These are phyloP conservation scores for Cryptococcus neoformans DNA, from an alignment of 1,284 basidiomycete species.

Conservation along the genomic window DNA sequence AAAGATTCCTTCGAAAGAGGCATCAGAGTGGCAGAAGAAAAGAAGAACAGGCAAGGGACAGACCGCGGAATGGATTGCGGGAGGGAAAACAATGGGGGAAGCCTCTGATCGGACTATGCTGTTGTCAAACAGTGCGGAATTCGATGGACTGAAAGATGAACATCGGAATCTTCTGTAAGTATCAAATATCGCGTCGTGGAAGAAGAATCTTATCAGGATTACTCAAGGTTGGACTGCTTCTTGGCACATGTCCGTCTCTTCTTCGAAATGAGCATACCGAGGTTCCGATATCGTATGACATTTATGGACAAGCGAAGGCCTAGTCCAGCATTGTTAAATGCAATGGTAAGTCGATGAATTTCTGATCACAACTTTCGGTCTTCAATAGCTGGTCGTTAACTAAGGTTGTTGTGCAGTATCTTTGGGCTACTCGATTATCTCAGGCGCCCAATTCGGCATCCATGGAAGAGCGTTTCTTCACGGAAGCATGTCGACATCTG, in stretches of 20 bases:
- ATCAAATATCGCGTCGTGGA: neutral
- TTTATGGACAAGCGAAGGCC: conserved; percentile 38
- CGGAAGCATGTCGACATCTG: conserved; percentile 30
- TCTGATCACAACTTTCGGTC: neutral
- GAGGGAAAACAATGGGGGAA: neutral
- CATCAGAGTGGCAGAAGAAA: conserved; percentile 11
- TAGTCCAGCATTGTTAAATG: conserved; percentile 38
- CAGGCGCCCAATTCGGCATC: conserved; percentile 27
- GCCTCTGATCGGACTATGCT: neutral
- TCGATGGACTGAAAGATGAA: conserved; percentile 34
- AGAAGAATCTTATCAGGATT: neutral
- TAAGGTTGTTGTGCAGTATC: conserved; percentile 24
- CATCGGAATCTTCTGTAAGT: conserved; percentile 30
- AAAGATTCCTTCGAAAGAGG: neutral
- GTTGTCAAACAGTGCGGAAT: conserved; percentile 13
- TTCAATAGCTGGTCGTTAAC: neutral
- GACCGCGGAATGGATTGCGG: conserved; percentile 2
- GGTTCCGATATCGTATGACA: conserved; percentile 41
- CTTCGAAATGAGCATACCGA: conserved; percentile 44
- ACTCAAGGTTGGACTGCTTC: conserved; percentile 33
- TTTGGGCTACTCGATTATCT: conserved; percentile 44
- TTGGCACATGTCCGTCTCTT: conserved; percentile 37
- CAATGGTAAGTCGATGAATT: conserved; percentile 25
- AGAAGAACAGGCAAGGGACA: conserved; percentile 5
- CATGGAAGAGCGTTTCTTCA: conserved; percentile 38